A percentile compares a stretch with the other conserved stretches of the same genome.
These are phyloP conservation scores for Alternaria longipes DNA, from an alignment of 2,329 filamentous ascomycete genomes.

Conservation along the genomic window DNA sequence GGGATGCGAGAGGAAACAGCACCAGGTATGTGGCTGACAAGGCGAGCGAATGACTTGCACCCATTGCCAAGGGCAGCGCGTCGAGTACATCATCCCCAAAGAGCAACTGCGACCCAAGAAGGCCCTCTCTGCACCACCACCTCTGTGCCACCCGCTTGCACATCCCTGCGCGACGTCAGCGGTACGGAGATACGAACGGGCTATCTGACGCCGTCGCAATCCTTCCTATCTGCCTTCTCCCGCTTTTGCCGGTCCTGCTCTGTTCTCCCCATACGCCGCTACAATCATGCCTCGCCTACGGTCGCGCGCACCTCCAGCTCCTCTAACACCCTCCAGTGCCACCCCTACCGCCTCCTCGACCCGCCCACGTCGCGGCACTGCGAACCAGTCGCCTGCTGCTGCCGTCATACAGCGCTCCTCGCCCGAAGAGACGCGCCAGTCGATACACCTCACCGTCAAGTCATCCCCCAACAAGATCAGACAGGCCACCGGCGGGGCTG, in stretches of 20 bases:
- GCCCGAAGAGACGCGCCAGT: conserved; percentile 55
- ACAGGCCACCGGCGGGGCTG: conserved; percentile 54
- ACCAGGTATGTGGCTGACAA: conserved; percentile 45
- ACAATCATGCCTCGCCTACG: conserved; percentile 50
- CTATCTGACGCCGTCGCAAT: conserved; percentile 29
- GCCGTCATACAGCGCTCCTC: conserved; percentile 52
- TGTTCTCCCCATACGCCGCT: conserved; percentile 1
- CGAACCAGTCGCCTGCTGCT: conserved; percentile 45
- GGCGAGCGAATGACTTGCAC: conserved; percentile 30
- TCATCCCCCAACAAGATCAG: conserved; percentile 60
- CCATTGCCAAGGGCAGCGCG: conserved; percentile 32
- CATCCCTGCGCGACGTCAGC: conserved; percentile 28
- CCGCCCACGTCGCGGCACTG: conserved; percentile 49
- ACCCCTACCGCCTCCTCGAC: conserved; percentile 49
- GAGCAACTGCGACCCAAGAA: conserved; percentile 22
- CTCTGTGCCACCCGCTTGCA: conserved; percentile 31
- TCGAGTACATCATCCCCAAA: conserved; percentile 30
- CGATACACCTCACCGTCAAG: conserved; percentile 61
- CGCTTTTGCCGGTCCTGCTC: conserved; percentile 12
- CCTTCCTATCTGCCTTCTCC: conserved; percentile 11
- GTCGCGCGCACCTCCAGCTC: conserved; percentile 44
- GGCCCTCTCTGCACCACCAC: conserved; percentile 23
- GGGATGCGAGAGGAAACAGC: conserved; percentile 43
- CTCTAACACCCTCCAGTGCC: conserved; percentile 47
- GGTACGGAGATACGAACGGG: conserved; percentile 7